These are phyloP conservation scores for Zelopaecilomyces penicillatus DNA, from an alignment of 2,329 filamentous ascomycete genomes.

Conservation along the genomic window DNA sequence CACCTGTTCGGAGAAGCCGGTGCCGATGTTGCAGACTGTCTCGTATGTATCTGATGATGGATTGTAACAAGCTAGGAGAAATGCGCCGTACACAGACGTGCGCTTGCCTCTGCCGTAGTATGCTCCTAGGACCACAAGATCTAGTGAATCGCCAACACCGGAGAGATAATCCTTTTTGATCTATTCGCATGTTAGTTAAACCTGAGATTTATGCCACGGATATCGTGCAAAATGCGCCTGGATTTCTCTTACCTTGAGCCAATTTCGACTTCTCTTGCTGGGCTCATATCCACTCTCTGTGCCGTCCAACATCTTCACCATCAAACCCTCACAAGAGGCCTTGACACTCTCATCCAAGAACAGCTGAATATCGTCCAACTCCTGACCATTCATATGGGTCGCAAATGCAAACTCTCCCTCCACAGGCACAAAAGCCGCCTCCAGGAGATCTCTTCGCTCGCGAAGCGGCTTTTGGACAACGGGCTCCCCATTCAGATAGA, in stretches of 20 bases:
- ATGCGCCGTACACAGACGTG: slow-evolving; percentile 90
- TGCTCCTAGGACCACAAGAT: slow-evolving; percentile 89
- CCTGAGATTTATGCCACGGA: too few species aligned
- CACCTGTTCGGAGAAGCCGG: slow-evolving; percentile 88
- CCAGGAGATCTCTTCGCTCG: slow-evolving; percentile 70
- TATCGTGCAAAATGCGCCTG: neutral
- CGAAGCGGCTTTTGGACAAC: slow-evolving; percentile 81
- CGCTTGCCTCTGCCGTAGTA: slow-evolving; percentile 94
- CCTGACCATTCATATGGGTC: slow-evolving; percentile 74
- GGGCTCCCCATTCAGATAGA: slow-evolving; percentile 87
- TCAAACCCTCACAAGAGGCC: slow-evolving; percentile 90
- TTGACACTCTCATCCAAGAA: slow-evolving; percentile 94
- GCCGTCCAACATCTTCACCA: slow-evolving; percentile 99
- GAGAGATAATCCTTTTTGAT: slow-evolving; percentile 98
- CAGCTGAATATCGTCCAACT: slow-evolving; percentile 86
- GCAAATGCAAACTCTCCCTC: slow-evolving; percentile 92
- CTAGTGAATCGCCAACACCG: slow-evolving; percentile 88
- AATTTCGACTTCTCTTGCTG: slow-evolving; percentile 91
- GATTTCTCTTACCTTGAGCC: slow-evolving; percentile 67
- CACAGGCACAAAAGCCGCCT: slow-evolving; percentile 61
- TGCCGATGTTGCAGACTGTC: slow-evolving; percentile 96
- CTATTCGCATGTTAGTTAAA: slow-evolving; percentile 27
- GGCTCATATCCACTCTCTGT: slow-evolving; percentile 90
- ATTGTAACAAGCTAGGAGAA: slow-evolving; percentile 92
- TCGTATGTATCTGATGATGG: slow-evolving; percentile 73